Base-by-base conservation (phyloP, 305 asterid genomes). In the Nicotiana rustica region DNA sequence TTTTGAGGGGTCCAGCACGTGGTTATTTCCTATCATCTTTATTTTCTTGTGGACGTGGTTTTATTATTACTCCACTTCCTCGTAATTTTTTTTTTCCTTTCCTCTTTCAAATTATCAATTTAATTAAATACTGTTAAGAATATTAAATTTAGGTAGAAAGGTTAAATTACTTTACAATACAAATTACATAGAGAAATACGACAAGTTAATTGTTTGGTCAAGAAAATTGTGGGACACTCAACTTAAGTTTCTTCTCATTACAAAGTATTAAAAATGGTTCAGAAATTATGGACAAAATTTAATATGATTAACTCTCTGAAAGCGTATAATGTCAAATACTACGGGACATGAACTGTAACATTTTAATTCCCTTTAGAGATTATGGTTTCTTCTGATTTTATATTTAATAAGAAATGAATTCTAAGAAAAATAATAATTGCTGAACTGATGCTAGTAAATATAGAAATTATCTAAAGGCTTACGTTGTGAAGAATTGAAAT, bases 1-100 rank as follows among this genome's bases (percentile, higher is more conserved):
- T 68, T 69, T 68, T 35, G 79, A 29, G 83, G 86, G 67, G 71
- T 69, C 71, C 86, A 78, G 15, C 70, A 13, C 78, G 69, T 60
- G 68, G 15, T 78, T 62, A 33, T 18, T 55, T 55, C 10, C 21
- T 10, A 67, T 67, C 14, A 18, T 25, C 57, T 17, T 41, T 77
- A 9, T 13, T 13, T 55, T 77, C 14, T 19, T 7, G 8, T 77
- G 29, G 29, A 25, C 29, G 7, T 57, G 17, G 19, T 17, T 15
- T 57, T 56, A 57, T 55, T 17, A 57, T 77, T 31, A 5, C n/a
- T 29, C 3, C 49, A 7, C 10, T 41, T 41, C 12, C 12, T 41
- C 49, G 8, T 6, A 38, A 38, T 33, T 33, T 33, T 31, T 36
- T 36, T 36, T 38, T 38, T 1, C 0, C 47, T 38, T 4, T 6